These are phyloP conservation scores for Peltaster fructicola DNA, from an alignment of 2,329 filamentous ascomycete genomes.

Conservation along the genomic window DNA sequence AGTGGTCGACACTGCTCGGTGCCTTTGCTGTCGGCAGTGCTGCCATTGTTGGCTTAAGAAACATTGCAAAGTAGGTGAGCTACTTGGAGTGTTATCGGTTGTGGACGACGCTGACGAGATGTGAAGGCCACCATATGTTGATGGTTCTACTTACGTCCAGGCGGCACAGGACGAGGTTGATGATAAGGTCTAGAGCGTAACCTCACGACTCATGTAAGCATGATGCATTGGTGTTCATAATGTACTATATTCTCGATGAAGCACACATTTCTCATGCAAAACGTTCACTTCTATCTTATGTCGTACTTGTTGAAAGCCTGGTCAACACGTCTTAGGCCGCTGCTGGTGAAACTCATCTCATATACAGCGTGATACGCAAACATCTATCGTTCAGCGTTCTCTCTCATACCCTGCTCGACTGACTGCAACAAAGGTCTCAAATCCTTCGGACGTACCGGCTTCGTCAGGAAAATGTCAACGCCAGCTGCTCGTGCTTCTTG, in stretches of 20 bases:
- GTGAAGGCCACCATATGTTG: conserved; percentile 16
- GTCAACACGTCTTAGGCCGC: no score
- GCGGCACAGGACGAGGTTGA: conserved; percentile 14
- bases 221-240: no score
- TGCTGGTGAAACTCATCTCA: no score
- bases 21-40: conserved; percentile 35
- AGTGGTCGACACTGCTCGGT: conserved; percentile 35
- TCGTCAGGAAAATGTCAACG: conserved; percentile 16
- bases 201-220: no score
- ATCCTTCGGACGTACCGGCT: conserved; percentile 21
- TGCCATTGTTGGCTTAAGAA: conserved; percentile 35
- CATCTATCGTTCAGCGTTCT: no score
- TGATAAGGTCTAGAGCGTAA: no score
- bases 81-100: neutral
- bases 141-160: conserved; percentile 10
- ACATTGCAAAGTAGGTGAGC: conserved; percentile 32
- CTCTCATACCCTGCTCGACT: no score
- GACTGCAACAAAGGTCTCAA: conserved; percentile 21
- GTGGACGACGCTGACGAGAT: conserved; percentile 3
- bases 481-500: conserved; percentile 14
- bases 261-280: no score
- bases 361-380: no score
- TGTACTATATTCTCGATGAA: no score
- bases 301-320: no score
- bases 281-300: no score